These are phyloP conservation scores for Tetragonia tetragonoides DNA, from an alignment of 148 eudicot species.

Conservation along the genomic window DNA sequence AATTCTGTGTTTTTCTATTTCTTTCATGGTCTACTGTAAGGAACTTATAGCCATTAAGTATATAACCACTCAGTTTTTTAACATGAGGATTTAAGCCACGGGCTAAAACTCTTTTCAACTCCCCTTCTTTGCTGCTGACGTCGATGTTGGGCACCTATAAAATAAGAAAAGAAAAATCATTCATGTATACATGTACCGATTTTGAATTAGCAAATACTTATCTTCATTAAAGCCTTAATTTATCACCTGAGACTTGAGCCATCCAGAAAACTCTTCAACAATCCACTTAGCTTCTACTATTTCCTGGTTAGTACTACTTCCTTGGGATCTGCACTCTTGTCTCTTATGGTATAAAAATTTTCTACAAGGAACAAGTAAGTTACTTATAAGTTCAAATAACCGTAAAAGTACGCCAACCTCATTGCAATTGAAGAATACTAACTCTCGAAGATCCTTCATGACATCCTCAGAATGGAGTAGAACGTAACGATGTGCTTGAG, in stretches of 20 bases:
- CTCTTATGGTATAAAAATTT: background rate
- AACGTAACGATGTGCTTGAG: background rate
- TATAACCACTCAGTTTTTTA: no score
- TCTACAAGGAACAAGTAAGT: background rate
- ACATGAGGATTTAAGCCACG: no score
- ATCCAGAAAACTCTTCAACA: background rate
- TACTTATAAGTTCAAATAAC: background rate
- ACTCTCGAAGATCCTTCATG: background rate
- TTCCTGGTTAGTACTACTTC: background rate
- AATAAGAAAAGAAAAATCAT: no score
- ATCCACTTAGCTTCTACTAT: background rate
- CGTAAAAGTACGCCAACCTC: background rate
- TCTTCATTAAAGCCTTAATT: background rate
- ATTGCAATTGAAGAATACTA: background rate
- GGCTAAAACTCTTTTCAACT: background rate
- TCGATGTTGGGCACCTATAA: slow-evolving; percentile 7
- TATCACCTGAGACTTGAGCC: slow-evolving; percentile 2
- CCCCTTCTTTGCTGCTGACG: background rate
- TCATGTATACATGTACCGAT: no score
- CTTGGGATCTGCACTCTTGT: background rate
- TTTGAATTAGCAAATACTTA: no score
- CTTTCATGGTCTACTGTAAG: no score
- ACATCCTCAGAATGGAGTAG: background rate
- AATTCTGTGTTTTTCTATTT: no score
- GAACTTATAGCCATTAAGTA: no score